Percentiles rank a stretch among this genome's conserved stretches.
phyloP scores from a whole-genome alignment of 805 yeast genomes.

The Cyberlindnera amylophila region DNA sequence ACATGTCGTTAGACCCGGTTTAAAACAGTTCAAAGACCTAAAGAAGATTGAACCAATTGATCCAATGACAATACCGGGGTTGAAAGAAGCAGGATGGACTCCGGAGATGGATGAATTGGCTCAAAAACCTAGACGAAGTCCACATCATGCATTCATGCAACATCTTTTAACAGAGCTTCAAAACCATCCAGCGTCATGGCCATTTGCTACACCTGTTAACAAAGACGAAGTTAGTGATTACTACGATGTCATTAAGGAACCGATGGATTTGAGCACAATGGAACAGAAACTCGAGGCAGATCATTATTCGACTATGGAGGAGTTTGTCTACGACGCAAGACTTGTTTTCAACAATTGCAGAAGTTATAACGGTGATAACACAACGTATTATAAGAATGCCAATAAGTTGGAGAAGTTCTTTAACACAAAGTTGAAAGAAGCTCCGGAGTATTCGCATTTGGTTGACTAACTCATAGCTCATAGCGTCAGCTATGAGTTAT shows the following conservation, averaged over 20 bases:
- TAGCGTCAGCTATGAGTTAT: no score
- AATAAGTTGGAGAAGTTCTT: slow-evolving; percentile 89
- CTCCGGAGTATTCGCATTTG: slow-evolving; percentile 85
- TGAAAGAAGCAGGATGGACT: slow-evolving; percentile 94
- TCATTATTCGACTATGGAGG: slow-evolving; percentile 85
- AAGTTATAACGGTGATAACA: slow-evolving; percentile 86
- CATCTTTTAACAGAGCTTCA: slow-evolving; percentile 83
- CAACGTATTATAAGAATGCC: slow-evolving; percentile 94
- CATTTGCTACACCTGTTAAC: slow-evolving; percentile 89
- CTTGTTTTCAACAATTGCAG: slow-evolving; percentile 89
- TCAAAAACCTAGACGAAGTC: slow-evolving; percentile 88
- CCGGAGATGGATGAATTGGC: slow-evolving; percentile 98
- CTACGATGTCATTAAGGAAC: slow-evolving; percentile 93
- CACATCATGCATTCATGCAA: slow-evolving; percentile 92
- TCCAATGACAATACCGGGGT: slow-evolving; percentile 84
- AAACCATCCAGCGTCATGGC: slow-evolving; percentile 97
- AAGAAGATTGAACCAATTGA: slow-evolving; percentile 53
- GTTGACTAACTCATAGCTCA: slow-evolving; percentile 37
- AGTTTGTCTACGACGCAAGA: slow-evolving; percentile 83
- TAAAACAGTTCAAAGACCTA: slow-evolving; percentile 59
- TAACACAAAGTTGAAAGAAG: slow-evolving; percentile 75
- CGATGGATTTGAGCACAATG: slow-evolving; percentile 97
- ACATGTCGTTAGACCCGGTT: slow-evolving; percentile 78
- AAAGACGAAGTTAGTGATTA: slow-evolving; percentile 94
- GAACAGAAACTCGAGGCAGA: slow-evolving; percentile 90